These are phyloP conservation scores for Melaleuca alternifolia DNA, from an alignment of 345 rosid genomes.

Conservation along the genomic window DNA sequence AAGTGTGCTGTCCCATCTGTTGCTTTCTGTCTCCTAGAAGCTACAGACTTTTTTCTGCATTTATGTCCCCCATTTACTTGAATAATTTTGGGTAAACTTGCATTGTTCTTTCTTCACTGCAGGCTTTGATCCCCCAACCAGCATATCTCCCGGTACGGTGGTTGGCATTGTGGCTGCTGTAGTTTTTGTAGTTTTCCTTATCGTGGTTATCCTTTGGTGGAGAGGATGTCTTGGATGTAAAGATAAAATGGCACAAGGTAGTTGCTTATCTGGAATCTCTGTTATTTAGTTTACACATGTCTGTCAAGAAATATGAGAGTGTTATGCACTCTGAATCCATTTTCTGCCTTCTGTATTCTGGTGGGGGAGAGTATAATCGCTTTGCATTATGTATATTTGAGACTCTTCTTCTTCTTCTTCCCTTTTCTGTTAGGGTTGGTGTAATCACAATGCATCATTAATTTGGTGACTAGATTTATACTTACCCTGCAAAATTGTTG, in stretches of 20 bases:
- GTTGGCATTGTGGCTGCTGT: constrained; percentile 19
- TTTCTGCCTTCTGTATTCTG: too few relatives aligned
- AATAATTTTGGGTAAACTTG: too few relatives aligned
- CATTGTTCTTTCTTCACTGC: background rate
- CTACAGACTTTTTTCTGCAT: too few relatives aligned
- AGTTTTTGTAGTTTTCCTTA: constrained; percentile 11
- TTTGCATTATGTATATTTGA: too few relatives aligned
- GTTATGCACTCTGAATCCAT: too few relatives aligned
- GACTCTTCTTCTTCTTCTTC: background rate
- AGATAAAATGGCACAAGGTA: constrained; percentile 25
- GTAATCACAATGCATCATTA: background rate
- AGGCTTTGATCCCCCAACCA: background rate
- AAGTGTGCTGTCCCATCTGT: background rate
- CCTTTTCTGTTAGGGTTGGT: background rate
- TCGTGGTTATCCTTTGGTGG: constrained; percentile 40
- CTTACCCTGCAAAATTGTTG: too few relatives aligned
- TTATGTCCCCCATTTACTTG: too few relatives aligned
- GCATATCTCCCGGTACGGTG: background rate
- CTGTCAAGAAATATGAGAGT: background rate
- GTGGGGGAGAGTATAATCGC: too few relatives aligned
- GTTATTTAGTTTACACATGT: background rate
- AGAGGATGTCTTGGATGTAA: constrained; percentile 24
- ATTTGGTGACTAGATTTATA: background rate
- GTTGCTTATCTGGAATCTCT: background rate
- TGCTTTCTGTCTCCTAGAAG: background rate